A percentile compares a stretch with the other conserved stretches of the same genome.
phyloP scores from a whole-genome alignment of 345 rosid species.

The Zanthoxylum bungeanum region DNA sequence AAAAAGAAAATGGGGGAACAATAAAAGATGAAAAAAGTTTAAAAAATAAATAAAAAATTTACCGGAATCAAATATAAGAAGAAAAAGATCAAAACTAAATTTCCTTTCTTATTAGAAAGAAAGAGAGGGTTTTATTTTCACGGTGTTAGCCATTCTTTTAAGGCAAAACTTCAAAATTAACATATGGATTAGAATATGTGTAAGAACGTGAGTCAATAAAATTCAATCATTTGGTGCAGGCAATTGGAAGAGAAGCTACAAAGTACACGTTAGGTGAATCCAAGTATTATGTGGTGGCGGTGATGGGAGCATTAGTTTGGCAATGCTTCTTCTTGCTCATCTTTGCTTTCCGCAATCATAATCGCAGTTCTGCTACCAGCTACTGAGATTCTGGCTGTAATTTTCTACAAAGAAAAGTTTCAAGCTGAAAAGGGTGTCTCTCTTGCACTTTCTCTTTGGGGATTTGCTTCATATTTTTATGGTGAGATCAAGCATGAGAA shows the following conservation, averaged over 20 bases:
- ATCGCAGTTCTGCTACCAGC: constrained; percentile 51
- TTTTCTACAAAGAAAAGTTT: constrained; percentile 64
- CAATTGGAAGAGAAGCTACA: constrained; percentile 56
- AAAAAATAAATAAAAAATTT: too few relatives aligned
- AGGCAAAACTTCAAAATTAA: too few relatives aligned
- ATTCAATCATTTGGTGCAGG: constrained; percentile 29
- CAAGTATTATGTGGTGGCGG: constrained; percentile 42
- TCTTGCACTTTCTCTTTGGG: too few relatives aligned
- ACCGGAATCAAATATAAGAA: too few relatives aligned
- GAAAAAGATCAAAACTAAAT: too few relatives aligned
- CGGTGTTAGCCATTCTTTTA: too few relatives aligned
- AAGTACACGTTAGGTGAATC: constrained; percentile 48
- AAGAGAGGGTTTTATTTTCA: too few relatives aligned
- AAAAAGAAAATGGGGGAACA: too few relatives aligned
- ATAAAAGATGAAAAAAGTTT: too few relatives aligned
- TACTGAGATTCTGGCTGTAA: constrained; percentile 61
- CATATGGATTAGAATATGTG: too few relatives aligned
- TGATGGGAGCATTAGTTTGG: constrained; percentile 35
- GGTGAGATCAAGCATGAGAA: constrained; percentile 33
- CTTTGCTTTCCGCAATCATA: constrained; percentile 49
- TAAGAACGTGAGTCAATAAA: not conserved
- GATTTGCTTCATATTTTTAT: too few relatives aligned
- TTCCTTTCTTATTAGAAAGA: too few relatives aligned
- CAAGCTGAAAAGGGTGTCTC: constrained; percentile 62
- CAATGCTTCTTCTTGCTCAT: constrained; percentile 63